Evolutionary conservation across 1,284 basidiomycete genomes (phyloP), one percentile per base, ranked within the genome.

Genomic region (Heterobasidion parviporum): DNA sequence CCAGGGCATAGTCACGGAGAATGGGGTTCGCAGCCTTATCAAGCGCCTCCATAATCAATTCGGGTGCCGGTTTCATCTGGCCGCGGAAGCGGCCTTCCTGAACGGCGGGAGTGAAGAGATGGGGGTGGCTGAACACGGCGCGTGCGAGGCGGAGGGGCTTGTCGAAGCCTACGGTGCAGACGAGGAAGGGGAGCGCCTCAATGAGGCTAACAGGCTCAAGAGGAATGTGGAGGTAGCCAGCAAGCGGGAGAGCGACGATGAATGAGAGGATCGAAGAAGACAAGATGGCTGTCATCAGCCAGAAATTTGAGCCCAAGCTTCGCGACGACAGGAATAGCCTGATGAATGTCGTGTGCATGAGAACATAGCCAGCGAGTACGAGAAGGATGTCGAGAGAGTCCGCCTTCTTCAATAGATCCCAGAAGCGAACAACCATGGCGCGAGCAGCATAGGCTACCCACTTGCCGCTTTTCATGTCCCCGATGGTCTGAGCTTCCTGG

Each of bases 91-190:
- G 70, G 41, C 75, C 74, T 55, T 73, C 71, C 54, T 67, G 68
- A 36, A 78, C 76, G 52, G 76, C 74, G 1, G 81, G 79, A 8
- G 76, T 71, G 45, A 78, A 71, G 56, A 87, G 80, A 60, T 93
- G 86, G 3, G 92, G 90, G 64, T 95, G 91, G 18, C 85, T 81
- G 71, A 98, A 93, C 38, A 98, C 90, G 10, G 94, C 91, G 33
- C 89, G 82, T 0, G 94, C 94, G 44, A 99, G 84, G 10, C 92
- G 83, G 58, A 95, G 88, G 0, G 95, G 96, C 72, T 99, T 99
- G 73, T 99, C 96, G 68, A 98, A 99, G 12, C 96, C 96, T 56
- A 99, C 87, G 0, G 93, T 96, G 70, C 97, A 97, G 47, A 99
- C 95, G 43, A 99, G 79, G 85, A 99, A 99, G 0, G 96, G 96